Evolutionary conservation across 208 protist species (phyloP), one percentile per base, ranked within the genome.

Genomic region (Entamoeba nuttalli): DNA sequence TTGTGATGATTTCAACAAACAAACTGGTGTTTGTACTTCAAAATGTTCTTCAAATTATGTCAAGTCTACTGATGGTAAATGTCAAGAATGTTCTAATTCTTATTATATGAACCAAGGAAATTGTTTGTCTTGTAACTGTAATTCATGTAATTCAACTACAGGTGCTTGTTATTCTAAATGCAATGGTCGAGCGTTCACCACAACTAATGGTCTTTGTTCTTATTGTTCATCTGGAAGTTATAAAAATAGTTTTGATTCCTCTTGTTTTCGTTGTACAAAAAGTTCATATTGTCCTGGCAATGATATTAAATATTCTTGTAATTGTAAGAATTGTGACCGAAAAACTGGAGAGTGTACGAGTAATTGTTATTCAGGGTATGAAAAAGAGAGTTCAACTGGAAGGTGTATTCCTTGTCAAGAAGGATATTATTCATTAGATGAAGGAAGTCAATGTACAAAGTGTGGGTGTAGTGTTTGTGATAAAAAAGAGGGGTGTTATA

Each of bases 181-280:
- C 17, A 5, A 55, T 17, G 2, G 0, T 48, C 44, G 3, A 0
- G 3, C 0, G 3, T 48, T 3, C 0, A 4, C 1, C 3, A 3
- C 44, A 48, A 48, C 0, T 41, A 41, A 48, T 48, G 44, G 44
- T 48, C 3, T 48, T 48, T 48, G 44, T 48, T 48, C 44, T 0
- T 48, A 48, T 48, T 48, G 44, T 48, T 0, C 1, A 2, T 3
- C 44, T 69, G 55, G 55, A 69, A 69, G 2, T 69, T 15, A 69
- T n/a, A n/a, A n/a, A n/a, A n/a, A n/a, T n/a, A n/a, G n/a, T n/a
- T n/a, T n/a, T n/a, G n/a, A n/a, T n/a, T n/a, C n/a, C n/a, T n/a
- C n/a, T n/a, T n/a, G n/a, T n/a, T n/a, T n/a, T n/a, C n/a, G n/a
- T n/a, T n/a, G 14, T 69, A n/a, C 1, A 69, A 1, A 69, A n/a